These are phyloP conservation scores for Boletus fagicola DNA, from an alignment of 768 basidiomycete genomes.

Conservation along the genomic window DNA sequence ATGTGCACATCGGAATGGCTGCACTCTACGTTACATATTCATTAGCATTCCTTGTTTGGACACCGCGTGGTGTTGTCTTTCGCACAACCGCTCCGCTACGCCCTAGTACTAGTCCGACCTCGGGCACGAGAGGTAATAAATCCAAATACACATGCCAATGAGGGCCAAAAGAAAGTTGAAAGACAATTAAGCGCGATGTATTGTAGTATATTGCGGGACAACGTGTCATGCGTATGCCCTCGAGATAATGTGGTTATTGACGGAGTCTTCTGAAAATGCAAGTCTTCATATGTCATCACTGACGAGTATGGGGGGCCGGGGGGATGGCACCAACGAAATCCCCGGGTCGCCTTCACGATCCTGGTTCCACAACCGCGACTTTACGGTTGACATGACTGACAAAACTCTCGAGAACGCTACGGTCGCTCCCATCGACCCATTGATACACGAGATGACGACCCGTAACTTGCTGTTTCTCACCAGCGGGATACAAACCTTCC, in stretches of 20 bases:
- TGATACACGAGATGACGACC: constrained; percentile 39
- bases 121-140: too few relatives aligned
- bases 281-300: not conserved
- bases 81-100: too few relatives aligned
- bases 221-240: not conserved
- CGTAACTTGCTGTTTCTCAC: constrained; percentile 7
- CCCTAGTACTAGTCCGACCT: too few relatives aligned
- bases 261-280: not conserved
- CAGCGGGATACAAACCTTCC: constrained; percentile 12
- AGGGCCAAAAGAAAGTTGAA: too few relatives aligned
- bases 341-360: not conserved
- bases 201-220: not conserved
- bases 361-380: constrained; percentile 20
- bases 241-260: not conserved
- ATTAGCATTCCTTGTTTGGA: too few relatives aligned
- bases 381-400: constrained; percentile 62
- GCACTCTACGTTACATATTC: too few relatives aligned
- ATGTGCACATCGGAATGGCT: too few relatives aligned
- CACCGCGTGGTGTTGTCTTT: too few relatives aligned
- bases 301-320: too few relatives aligned
- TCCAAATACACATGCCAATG: too few relatives aligned
- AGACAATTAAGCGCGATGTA: not conserved
- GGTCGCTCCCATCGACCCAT: constrained; percentile 63
- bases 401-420: constrained; percentile 64
- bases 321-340: too few relatives aligned